Evolutionary conservation across 495 filamentous ascomycete species (phyloP), one percentile per base, ranked within the genome.

Genomic region (Daldinia loculata): DNA sequence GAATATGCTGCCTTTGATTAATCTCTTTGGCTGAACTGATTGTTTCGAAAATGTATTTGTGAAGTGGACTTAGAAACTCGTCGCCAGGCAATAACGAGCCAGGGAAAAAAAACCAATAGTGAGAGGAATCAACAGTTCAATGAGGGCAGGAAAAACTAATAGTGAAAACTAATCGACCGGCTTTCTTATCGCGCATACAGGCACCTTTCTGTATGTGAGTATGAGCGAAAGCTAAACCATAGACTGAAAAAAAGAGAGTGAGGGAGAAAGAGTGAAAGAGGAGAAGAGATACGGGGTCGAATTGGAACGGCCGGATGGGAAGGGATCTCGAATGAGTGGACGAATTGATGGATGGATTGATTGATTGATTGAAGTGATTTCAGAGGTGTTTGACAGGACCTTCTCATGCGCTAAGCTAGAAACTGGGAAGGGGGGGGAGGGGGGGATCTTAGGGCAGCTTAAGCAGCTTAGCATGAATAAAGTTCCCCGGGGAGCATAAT

Each of bases 291-390:
- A 56, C 24, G 48, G 64, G 60, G 69, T 69, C 58, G 56, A 75
- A 72, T 68, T 72, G 67, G 67, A 48, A 72, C 27, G 63, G 72
- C 67, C 63, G 63, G 69, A 72, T 69, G 69, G 65, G 71, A 67
- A 63, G 62, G 66, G 66, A 74, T 67, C 66, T 63, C 69, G 70
- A 74, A 67, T 64, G 68, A 70, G 66, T 74, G 67, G 71, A 70
- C 63, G 66, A 71, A 74, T 63, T 67, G 70, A 57, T 60, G 56
- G 62, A 62, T 60, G 65, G 63, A 56, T 66, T 70, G 71, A 67
- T 71, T 70, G 71, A 67, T 71, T 69, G 67, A 66, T 52, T 62
- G 69, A 70, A 71, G 67, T 74, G 71, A 70, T 71, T 70, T 70
- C 71, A 71, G 59, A 74, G 67, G 69, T 68, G 69, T 71, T 67